These are phyloP conservation scores for Ophiostoma pallidulum DNA, from an alignment of 2,329 filamentous ascomycete species.

Conservation along the genomic window DNA sequence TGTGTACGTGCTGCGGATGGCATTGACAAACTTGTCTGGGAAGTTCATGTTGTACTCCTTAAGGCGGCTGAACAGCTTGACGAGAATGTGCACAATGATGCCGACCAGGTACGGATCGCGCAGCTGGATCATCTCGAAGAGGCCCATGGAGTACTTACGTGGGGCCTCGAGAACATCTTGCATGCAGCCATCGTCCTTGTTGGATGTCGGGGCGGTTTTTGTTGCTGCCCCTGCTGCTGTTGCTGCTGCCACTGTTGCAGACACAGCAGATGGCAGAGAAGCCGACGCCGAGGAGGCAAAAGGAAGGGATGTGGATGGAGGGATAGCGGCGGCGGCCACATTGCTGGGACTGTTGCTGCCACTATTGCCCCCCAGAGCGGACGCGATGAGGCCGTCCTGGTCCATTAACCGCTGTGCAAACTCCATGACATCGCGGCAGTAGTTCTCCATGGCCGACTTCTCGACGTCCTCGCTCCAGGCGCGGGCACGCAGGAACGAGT, in stretches of 20 bases:
- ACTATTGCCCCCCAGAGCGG: constrained; percentile 42
- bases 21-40: constrained; percentile 36
- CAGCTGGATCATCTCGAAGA: constrained; percentile 82
- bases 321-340: background rate
- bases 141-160: constrained; percentile 52
- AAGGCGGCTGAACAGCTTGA: constrained; percentile 76
- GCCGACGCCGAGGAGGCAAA: background rate
- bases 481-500: constrained; percentile 76
- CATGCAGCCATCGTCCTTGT: constrained; percentile 24
- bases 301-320: background rate
- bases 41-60: constrained; percentile 67
- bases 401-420: constrained; percentile 79
- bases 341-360: constrained; percentile 15
- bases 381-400: constrained; percentile 74
- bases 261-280: background rate
- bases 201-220: constrained; percentile 8
- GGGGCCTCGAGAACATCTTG: constrained; percentile 52
- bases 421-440: constrained; percentile 91
- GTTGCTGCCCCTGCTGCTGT: constrained; percentile 12
- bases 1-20: constrained; percentile 59
- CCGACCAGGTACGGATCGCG: constrained; percentile 79
- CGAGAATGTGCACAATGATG: constrained; percentile 71
- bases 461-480: constrained; percentile 64
- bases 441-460: constrained; percentile 75
- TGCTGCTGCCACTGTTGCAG: background rate